phyloP scores from a whole-genome alignment of 139 green algal species.

The Chara braunii region DNA sequence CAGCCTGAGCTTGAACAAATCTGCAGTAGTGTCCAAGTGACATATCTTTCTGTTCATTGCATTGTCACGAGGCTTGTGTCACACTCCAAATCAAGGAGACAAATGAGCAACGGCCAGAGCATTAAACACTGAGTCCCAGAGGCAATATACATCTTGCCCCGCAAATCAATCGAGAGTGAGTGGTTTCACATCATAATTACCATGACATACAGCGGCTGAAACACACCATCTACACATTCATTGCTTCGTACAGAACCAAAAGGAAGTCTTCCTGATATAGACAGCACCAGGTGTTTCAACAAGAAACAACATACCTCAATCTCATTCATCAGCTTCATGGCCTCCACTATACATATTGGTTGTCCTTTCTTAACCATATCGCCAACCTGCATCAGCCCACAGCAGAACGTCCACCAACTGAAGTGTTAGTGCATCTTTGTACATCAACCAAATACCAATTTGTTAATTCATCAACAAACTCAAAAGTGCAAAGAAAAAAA shows the following conservation, averaged over 20 bases:
- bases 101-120: no score
- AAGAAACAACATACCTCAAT: slow-evolving; percentile 67
- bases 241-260: background rate
- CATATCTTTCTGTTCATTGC: no score
- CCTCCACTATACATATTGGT: slow-evolving; percentile 91
- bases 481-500: no score
- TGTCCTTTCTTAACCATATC: slow-evolving; percentile 88
- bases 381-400: slow-evolving; percentile 56
- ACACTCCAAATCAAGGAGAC: no score
- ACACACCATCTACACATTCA: slow-evolving; percentile 3
- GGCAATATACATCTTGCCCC: background rate
- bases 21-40: no score
- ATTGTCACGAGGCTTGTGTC: no score
- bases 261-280: slow-evolving; percentile 8
- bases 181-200: background rate
- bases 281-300: background rate
- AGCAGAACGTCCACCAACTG: no score
- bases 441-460: background rate
- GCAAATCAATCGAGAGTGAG: background rate
- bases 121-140: background rate
- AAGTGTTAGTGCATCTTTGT: background rate
- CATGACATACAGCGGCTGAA: background rate
- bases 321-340: slow-evolving; percentile 99
- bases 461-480: no score
- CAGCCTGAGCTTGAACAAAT: no score